Evolutionary conservation across 1,139 yeast genomes (phyloP).

Genomic region (Kluyveromyces sp.): DNA sequence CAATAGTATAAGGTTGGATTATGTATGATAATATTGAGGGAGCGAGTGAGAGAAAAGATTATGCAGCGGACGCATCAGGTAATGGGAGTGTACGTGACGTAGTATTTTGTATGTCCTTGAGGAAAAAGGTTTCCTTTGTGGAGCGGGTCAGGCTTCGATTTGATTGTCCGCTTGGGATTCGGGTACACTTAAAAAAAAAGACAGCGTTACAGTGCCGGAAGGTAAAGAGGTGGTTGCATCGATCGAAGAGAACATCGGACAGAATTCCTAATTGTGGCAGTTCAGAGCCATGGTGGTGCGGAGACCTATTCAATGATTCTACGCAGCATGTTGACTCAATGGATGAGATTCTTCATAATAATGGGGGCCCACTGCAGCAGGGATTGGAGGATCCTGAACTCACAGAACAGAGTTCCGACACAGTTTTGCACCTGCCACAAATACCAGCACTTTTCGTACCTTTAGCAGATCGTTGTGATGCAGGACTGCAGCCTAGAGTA

Average conservation of each 20-base stretch:
- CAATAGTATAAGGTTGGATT: too few species aligned
- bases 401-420: neutral
- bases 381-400: neutral
- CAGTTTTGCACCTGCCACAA: slow-evolving; percentile 1
- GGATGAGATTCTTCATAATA: neutral
- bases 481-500: neutral
- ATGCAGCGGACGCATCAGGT: neutral
- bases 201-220: slow-evolving; percentile 1
- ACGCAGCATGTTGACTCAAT: neutral
- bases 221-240: slow-evolving; percentile 3
- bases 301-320: neutral
- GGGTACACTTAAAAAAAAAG: slow-evolving; percentile 1
- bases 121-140: neutral
- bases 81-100: neutral
- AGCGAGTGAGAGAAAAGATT: too few species aligned
- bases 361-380: neutral
- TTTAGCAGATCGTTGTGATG: neutral
- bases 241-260: neutral
- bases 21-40: too few species aligned
- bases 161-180: slow-evolving; percentile 4
- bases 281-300: neutral
- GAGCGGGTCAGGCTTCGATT: slow-evolving; percentile 1
- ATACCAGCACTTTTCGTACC: neutral
- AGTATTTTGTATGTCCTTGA: slow-evolving; percentile 1
- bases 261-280: neutral